Percentiles rank a stretch among this genome's conserved stretches.
Evolutionary conservation across 306 rosid species (phyloP).

Genomic region (Fragaria nilgerrensis): DNA sequence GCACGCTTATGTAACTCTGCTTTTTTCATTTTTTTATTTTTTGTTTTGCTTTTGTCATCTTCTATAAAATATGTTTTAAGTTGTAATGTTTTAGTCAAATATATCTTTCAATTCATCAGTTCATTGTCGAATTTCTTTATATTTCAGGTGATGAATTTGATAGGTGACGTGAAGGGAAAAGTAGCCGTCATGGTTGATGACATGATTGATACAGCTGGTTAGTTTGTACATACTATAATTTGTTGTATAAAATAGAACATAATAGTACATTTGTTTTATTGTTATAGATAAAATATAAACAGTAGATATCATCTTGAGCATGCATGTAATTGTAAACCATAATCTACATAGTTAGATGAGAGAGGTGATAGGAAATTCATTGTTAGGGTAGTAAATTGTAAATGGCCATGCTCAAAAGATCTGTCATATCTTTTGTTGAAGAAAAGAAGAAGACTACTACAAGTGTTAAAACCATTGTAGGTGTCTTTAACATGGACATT

Average conservation of each 20-base stretch:
- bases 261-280: not conserved
- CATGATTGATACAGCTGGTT: constrained; percentile 97
- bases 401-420: not conserved
- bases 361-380: not conserved
- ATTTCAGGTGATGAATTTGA: constrained; percentile 90
- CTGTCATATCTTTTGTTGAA: not conserved
- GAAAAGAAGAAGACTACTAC: not conserved
- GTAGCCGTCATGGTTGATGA: constrained; percentile 98
- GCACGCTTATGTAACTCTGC: not conserved
- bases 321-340: constrained; percentile 6
- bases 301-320: not conserved
- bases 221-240: constrained; percentile 21
- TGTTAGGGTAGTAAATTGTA: not conserved
- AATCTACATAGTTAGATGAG: not conserved
- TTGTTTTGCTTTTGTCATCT: not conserved
- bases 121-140: constrained; percentile 19
- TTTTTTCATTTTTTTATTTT: not conserved
- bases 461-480: not conserved
- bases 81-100: not conserved
- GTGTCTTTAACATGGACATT: not conserved
- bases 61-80: not conserved
- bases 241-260: not conserved
- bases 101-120: constrained; percentile 12
- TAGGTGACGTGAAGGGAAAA: constrained; percentile 90
- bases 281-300: not conserved